Conservation (phyloP, 768 basidiomycete genomes). For the Suillus decipiens region DNA sequence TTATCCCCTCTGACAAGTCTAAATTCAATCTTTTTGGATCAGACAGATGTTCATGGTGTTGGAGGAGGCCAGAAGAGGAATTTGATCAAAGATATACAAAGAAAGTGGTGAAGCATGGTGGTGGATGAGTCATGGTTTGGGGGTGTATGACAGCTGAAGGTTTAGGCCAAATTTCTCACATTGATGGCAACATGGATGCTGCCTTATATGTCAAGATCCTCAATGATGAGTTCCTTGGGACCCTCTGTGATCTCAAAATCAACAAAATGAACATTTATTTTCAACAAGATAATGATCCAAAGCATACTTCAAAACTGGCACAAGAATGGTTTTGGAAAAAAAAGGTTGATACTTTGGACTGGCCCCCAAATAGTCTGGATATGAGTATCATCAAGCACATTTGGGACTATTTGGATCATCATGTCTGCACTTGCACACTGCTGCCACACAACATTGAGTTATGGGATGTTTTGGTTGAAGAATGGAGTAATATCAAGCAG, state of each 20-base stretch:
- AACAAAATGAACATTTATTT: slow-evolving; percentile 19
- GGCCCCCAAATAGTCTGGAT: slow-evolving; percentile 37
- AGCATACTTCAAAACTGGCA: slow-evolving; percentile 34
- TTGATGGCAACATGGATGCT: slow-evolving; percentile 35
- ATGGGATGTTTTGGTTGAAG: slow-evolving; percentile 29
- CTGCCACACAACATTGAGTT: slow-evolving; percentile 25
- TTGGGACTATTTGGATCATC: slow-evolving; percentile 10
- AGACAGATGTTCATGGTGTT: slow-evolving; percentile 34
- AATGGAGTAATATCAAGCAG: slow-evolving; percentile 10
- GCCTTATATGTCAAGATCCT: slow-evolving; percentile 31
- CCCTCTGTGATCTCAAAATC: slow-evolving; percentile 23
- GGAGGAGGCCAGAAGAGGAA: slow-evolving; percentile 30
- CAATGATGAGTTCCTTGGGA: slow-evolving; percentile 30
- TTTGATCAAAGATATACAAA: slow-evolving; percentile 23
- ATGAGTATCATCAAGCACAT: slow-evolving; percentile 36
- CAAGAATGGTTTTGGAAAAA: slow-evolving; percentile 33
- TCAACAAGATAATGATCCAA: slow-evolving; percentile 41
- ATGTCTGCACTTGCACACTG: slow-evolving; percentile 12
- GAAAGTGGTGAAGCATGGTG: slow-evolving; percentile 37
- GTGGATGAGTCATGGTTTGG: slow-evolving; percentile 39
- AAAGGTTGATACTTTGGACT: slow-evolving; percentile 28
- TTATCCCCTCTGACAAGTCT: slow-evolving; percentile 37
- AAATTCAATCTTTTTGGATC: slow-evolving; percentile 35
- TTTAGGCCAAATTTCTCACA: slow-evolving; percentile 28
- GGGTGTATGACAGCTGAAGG: slow-evolving; percentile 33